Evolutionary conservation across 1,139 yeast species (phyloP).

Genomic region (Nadsonia commutata): DNA sequence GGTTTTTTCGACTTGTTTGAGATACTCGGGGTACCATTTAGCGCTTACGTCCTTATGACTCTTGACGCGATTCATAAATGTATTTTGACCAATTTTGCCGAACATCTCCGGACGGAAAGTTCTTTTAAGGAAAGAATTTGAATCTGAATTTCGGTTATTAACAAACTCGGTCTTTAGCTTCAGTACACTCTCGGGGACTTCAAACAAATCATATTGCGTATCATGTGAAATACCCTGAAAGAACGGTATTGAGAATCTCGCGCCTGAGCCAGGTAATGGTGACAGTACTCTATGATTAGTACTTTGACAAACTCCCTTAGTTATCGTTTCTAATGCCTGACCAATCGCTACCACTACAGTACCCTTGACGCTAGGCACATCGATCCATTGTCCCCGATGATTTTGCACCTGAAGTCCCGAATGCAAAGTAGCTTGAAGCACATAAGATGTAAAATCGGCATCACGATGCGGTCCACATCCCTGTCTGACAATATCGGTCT

Average conservation of each 20-base stretch:
- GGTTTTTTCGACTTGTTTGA: neutral
- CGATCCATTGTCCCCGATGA: constrained; percentile 19
- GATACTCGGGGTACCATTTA: neutral
- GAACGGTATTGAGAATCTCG: constrained; percentile 4
- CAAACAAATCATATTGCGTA: constrained; percentile 2
- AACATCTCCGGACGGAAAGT: constrained; percentile 5
- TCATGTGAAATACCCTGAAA: constrained; percentile 6
- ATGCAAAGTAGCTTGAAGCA: constrained; percentile 15
- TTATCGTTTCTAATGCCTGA: constrained; percentile 5
- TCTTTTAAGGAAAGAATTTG: neutral
- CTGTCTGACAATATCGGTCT: no score
- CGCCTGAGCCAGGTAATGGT: constrained; percentile 3
- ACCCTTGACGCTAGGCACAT: constrained; percentile 20
- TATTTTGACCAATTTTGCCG: constrained; percentile 4
- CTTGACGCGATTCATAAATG: constrained; percentile 5
- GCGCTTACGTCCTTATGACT: constrained; percentile 2
- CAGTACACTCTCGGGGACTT: constrained; percentile 1
- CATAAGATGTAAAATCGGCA: constrained; percentile 24
- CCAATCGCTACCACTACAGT: constrained; percentile 25
- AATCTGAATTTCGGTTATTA: neutral
- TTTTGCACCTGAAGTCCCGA: constrained; percentile 24
- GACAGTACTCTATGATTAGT: constrained; percentile 5
- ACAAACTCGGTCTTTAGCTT: constrained; percentile 1
- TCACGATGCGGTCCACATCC: constrained; percentile 30
- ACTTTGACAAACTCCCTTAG: constrained; percentile 4